A percentile compares a stretch with the other conserved stretches of the same genome.
Conservation (phyloP, 2,329 filamentous ascomycete genomes). For the Cryoendolithus antarcticus region DNA sequence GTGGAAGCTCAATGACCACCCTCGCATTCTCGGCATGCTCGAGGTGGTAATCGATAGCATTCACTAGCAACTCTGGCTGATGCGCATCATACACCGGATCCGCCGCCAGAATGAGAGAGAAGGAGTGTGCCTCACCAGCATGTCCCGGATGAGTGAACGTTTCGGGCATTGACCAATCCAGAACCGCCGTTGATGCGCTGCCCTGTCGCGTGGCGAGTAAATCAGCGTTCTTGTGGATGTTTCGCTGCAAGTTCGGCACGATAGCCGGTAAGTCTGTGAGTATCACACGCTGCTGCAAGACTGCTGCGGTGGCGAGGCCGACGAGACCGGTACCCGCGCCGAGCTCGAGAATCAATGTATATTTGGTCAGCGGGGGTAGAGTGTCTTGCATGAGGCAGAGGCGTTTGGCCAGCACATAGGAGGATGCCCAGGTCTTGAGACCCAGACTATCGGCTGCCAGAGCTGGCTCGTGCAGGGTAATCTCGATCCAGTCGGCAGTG, state of each 20-base stretch:
- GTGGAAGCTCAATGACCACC: slow-evolving; percentile 68
- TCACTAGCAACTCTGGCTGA: slow-evolving; percentile 62
- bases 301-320: slow-evolving; percentile 67
- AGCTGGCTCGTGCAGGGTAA: slow-evolving; percentile 73
- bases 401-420: slow-evolving; percentile 68
- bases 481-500: slow-evolving; percentile 9
- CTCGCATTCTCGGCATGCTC: slow-evolving; percentile 44
- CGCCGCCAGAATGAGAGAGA: slow-evolving; percentile 61
- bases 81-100: slow-evolving; percentile 79
- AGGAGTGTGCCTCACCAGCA: slow-evolving; percentile 16
- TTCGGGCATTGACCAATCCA: slow-evolving; percentile 59
- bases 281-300: slow-evolving; percentile 54
- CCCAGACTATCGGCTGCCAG: slow-evolving; percentile 80
- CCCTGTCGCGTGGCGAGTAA: slow-evolving; percentile 45
- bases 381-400: slow-evolving; percentile 33
- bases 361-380: slow-evolving; percentile 7
- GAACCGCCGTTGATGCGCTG: slow-evolving; percentile 46
- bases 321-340: slow-evolving; percentile 87
- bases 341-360: slow-evolving; percentile 52
- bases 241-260: slow-evolving; percentile 65
- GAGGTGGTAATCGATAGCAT: slow-evolving; percentile 59
- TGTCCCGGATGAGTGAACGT: slow-evolving; percentile 2
- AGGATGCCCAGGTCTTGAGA: slow-evolving; percentile 91
- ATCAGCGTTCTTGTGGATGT: slow-evolving; percentile 52
- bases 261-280: slow-evolving; percentile 78